phyloP scores from a whole-genome alignment of 2,329 filamentous ascomycete genomes.

The Nemania abortiva region DNA sequence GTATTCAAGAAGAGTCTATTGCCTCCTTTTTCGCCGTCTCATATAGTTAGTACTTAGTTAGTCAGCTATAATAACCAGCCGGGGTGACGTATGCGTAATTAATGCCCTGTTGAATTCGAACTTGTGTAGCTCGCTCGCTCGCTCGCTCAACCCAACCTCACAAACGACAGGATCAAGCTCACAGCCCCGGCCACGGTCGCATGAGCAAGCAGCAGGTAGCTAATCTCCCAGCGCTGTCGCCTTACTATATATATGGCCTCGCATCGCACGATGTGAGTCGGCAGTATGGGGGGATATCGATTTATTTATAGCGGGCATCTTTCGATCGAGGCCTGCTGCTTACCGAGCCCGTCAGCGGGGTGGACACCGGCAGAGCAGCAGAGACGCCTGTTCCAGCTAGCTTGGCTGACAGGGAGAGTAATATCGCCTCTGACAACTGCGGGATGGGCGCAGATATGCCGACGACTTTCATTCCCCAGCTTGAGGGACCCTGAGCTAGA shows the following conservation, averaged over 20 bases:
- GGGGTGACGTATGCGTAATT: background rate
- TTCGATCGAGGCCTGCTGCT: background rate
- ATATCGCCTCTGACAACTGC: background rate
- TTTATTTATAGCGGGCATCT: background rate
- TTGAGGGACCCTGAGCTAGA: background rate
- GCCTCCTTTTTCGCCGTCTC: background rate
- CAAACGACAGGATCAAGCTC: background rate
- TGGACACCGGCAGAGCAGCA: background rate
- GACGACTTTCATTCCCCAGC: background rate
- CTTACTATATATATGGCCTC: background rate
- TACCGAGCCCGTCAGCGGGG: background rate
- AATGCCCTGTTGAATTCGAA: background rate
- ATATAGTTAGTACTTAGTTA: background rate
- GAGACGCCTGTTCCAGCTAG: slow-evolving; percentile 1
- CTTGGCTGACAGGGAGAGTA: slow-evolving; percentile 6
- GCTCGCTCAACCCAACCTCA: background rate
- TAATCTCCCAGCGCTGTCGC: background rate
- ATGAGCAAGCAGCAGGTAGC: background rate
- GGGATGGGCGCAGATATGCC: background rate
- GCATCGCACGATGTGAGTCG: background rate
- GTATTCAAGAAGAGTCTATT: background rate
- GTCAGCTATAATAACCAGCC: background rate
- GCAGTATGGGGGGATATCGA: too few species aligned
- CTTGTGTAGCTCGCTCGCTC: background rate
- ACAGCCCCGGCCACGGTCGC: too few species aligned